These are phyloP conservation scores for Aspergillus sp. DNA, from an alignment of 2,329 filamentous ascomycete genomes.

Conservation along the genomic window DNA sequence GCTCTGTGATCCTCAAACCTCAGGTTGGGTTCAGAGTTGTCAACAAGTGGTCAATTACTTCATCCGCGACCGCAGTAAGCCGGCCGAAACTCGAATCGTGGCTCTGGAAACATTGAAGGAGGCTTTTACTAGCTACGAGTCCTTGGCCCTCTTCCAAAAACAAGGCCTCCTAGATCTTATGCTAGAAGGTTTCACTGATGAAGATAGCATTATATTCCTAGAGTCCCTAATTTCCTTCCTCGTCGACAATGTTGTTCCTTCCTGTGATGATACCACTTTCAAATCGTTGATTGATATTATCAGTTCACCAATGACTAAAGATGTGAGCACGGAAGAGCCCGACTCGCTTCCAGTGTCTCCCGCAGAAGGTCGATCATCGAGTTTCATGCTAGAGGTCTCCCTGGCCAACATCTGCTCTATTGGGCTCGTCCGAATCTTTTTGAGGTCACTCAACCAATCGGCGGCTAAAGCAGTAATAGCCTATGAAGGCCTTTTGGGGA, in stretches of 20 bases:
- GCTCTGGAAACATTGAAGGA: slow-evolving; percentile 42
- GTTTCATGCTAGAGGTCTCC: slow-evolving; percentile 32
- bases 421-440: slow-evolving; percentile 74
- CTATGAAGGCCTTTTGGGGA: slow-evolving; percentile 63
- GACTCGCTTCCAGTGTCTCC: slow-evolving; percentile 41
- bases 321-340: slow-evolving; percentile 28
- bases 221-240: slow-evolving; percentile 41
- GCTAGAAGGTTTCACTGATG: slow-evolving; percentile 35
- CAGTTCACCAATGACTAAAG: slow-evolving; percentile 36
- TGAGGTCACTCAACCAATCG: slow-evolving; percentile 67
- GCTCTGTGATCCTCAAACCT: slow-evolving; percentile 34
- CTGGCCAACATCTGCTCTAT: slow-evolving; percentile 65
- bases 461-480: slow-evolving; percentile 63
- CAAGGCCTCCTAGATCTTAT: slow-evolving; percentile 34
- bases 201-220: slow-evolving; percentile 39
- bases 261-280: slow-evolving; percentile 33
- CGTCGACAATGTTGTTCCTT: slow-evolving; percentile 32
- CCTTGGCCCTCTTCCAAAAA: slow-evolving; percentile 30
- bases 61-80: slow-evolving; percentile 37
- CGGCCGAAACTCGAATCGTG: slow-evolving; percentile 39
- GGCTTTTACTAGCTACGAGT: slow-evolving; percentile 34
- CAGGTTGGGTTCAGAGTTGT: slow-evolving; percentile 34
- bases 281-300: slow-evolving; percentile 33
- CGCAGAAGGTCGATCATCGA: slow-evolving; percentile 31
- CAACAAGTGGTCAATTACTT: slow-evolving; percentile 38